These are phyloP conservation scores for Cystobasidium slooffiae DNA, from an alignment of 1,284 basidiomycete species.

Conservation along the genomic window DNA sequence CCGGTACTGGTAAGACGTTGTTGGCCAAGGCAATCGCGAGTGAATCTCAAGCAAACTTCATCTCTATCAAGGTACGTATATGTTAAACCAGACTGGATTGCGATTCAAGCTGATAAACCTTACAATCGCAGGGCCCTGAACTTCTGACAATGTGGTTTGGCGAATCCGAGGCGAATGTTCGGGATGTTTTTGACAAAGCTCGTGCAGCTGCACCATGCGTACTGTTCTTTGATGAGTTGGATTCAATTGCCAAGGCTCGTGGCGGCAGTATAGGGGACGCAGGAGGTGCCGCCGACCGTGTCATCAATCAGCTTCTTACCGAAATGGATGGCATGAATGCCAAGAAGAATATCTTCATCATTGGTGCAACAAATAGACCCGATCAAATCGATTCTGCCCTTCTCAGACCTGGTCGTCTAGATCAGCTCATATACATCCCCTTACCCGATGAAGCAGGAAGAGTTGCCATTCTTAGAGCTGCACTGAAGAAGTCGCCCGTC, in stretches of 20 bases:
- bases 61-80: constrained; percentile 76
- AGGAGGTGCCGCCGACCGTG: constrained; percentile 87
- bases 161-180: constrained; percentile 99
- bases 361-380: constrained; percentile 96
- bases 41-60: constrained; percentile 99
- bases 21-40: constrained; percentile 97
- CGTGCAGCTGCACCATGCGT: constrained; percentile 98
- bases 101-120: too few species aligned
- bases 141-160: constrained; percentile 97
- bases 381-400: constrained; percentile 98
- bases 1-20: constrained; percentile 94
- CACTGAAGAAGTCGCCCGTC: constrained; percentile 90
- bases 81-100: background rate
- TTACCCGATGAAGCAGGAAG: constrained; percentile 87
- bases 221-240: constrained; percentile 99
- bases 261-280: constrained; percentile 80
- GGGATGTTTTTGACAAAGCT: constrained; percentile 99
- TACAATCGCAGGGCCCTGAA: constrained; percentile 47
- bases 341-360: constrained; percentile 83
- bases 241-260: constrained; percentile 97
- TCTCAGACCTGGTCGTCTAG: constrained; percentile 96
- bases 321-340: constrained; percentile 99
- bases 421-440: constrained; percentile 63
- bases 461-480: constrained; percentile 86
- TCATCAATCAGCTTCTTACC: constrained; percentile 61